Conservation (phyloP, 192 early-diverging fungal genomes). For the Backusella parvicylindrica region DNA sequence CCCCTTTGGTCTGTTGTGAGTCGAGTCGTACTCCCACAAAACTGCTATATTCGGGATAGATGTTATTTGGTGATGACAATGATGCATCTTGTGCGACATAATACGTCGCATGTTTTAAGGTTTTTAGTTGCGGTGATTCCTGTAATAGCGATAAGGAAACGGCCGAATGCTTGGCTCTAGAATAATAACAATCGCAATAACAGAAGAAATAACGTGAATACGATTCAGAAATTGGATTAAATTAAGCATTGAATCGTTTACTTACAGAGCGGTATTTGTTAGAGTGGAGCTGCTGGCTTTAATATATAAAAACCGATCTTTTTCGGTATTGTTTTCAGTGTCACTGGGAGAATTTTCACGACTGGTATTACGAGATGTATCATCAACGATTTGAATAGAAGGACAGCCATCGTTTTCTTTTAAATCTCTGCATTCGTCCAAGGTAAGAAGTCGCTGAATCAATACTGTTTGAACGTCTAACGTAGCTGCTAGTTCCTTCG, state of each 20-base stretch:
- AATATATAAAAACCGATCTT: background rate
- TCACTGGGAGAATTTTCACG: background rate
- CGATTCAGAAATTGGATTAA: background rate
- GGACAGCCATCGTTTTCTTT: conserved; percentile 8
- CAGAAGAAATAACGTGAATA: background rate
- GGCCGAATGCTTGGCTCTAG: background rate
- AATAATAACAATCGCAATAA: background rate
- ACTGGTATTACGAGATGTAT: background rate
- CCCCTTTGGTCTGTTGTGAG: conserved; percentile 15
- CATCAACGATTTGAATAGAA: background rate
- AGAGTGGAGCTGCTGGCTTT: background rate
- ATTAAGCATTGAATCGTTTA: background rate
- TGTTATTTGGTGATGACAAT: background rate
- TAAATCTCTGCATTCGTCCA: conserved; percentile 14
- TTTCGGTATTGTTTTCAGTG: background rate
- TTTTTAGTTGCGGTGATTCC: conserved; percentile 8
- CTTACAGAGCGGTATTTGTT: background rate
- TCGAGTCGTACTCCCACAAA: conserved; percentile 42
- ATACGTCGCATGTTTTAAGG: background rate
- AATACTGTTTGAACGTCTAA: conserved; percentile 19
- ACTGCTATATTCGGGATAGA: conserved; percentile 17
- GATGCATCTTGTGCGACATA: background rate
- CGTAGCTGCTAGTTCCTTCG: conserved; percentile 9
- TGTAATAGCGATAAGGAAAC: conserved; percentile 7
- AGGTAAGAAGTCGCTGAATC: conserved; percentile 17